Evolutionary conservation across 2,329 filamentous ascomycete species (phyloP).

Genomic region (Xylaria arbuscula): DNA sequence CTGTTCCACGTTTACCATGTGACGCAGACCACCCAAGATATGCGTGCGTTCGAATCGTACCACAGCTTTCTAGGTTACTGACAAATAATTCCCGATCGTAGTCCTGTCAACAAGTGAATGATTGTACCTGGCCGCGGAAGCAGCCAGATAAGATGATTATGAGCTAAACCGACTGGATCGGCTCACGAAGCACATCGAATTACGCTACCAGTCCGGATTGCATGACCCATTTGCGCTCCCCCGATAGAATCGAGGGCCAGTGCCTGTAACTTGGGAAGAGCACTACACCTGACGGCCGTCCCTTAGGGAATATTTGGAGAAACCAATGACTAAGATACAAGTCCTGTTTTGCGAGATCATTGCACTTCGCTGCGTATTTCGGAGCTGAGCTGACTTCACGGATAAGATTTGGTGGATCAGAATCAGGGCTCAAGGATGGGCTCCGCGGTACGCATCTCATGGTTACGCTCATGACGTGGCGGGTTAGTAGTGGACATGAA

Average conservation of each 20-base stretch:
- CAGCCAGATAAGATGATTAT: background rate
- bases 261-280: background rate
- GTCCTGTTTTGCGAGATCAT: background rate
- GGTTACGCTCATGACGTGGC: constrained; percentile 7
- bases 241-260: background rate
- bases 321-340: constrained; percentile 2
- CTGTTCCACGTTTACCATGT: constrained; percentile 10
- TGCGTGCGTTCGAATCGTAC: background rate
- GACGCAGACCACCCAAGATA: constrained; percentile 5
- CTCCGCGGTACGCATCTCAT: background rate
- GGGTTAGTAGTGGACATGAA: constrained; percentile 1
- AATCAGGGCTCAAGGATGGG: background rate
- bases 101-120: background rate
- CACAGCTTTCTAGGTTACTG: background rate
- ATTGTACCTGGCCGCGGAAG: background rate
- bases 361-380: background rate
- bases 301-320: background rate
- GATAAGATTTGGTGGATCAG: background rate
- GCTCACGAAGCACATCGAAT: constrained; percentile 1
- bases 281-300: background rate
- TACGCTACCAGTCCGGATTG: constrained; percentile 1
- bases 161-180: background rate
- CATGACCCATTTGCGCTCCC: background rate
- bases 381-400: background rate
- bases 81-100: background rate